These are phyloP conservation scores for Rosa multiflora DNA, from an alignment of 306 rosid species.

Conservation along the genomic window DNA sequence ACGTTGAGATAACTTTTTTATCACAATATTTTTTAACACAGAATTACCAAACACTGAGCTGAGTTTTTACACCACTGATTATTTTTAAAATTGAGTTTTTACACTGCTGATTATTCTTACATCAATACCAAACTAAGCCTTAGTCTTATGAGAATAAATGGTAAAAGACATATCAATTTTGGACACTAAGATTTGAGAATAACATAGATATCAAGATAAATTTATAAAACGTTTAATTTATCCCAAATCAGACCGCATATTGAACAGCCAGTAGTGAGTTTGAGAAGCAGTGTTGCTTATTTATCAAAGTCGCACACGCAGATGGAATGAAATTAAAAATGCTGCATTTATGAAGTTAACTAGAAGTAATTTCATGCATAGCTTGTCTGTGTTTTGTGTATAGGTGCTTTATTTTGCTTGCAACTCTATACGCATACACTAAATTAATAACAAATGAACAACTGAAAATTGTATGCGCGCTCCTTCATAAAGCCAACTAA, in stretches of 20 bases:
- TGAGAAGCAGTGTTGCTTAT: neutral
- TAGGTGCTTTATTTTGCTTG: neutral
- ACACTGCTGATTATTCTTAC: no score
- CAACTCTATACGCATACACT: neutral
- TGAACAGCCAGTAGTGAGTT: neutral
- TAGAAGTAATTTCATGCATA: neutral
- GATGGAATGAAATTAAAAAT: neutral
- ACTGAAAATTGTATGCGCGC: neutral
- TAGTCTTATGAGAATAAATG: neutral
- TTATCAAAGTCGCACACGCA: neutral
- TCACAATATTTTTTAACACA: no score
- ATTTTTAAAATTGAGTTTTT: no score
- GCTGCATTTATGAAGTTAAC: neutral
- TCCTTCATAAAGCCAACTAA: neutral
- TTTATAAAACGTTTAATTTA: neutral
- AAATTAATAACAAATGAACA: neutral
- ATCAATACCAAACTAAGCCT: no score
- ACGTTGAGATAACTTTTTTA: no score
- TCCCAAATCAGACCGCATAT: neutral
- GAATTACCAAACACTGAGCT: no score
- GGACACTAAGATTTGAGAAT: neutral
- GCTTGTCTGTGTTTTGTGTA: neutral
- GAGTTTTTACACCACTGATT: no score
- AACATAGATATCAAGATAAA: neutral
- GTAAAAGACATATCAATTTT: neutral